phyloP scores from a whole-genome alignment of 2,329 filamentous ascomycete species.

The Fusarium coicis region DNA sequence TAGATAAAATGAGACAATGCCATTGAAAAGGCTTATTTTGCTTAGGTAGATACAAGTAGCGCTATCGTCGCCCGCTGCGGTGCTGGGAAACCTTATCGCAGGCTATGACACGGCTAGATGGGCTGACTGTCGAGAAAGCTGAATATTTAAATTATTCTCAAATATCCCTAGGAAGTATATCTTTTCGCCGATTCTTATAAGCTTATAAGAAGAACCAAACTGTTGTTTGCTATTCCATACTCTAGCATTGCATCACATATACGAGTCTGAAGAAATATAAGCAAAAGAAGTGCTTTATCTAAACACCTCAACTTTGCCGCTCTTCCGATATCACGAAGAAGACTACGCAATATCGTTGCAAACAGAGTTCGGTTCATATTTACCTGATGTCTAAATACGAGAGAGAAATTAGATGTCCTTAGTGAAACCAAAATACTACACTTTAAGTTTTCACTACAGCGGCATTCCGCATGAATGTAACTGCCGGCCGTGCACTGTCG shows the following conservation, averaged over 20 bases:
- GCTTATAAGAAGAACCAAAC: accelerated
- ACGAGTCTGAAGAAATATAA: too few species aligned
- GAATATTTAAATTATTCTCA: neutral
- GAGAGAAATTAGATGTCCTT: neutral
- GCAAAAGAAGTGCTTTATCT: neutral
- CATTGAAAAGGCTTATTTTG: neutral
- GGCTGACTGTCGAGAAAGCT: neutral
- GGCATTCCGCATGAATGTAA: neutral
- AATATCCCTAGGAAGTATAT: neutral
- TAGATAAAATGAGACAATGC: neutral
- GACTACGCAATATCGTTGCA: accelerated
- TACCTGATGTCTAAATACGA: neutral
- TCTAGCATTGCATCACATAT: accelerated
- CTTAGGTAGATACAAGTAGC: accelerated
- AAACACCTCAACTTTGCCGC: too few species aligned
- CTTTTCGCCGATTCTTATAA: accelerated
- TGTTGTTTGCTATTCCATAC: accelerated
- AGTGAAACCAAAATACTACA: neutral
- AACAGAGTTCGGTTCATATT: neutral
- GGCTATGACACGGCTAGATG: neutral
- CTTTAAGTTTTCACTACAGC: neutral
- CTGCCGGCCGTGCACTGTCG: neutral
- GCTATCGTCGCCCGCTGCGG: neutral
- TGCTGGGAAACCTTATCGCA: neutral
- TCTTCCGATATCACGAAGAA: too few species aligned